These are phyloP conservation scores for Calonectria montana DNA, from an alignment of 2,329 filamentous ascomycete genomes.

Conservation along the genomic window DNA sequence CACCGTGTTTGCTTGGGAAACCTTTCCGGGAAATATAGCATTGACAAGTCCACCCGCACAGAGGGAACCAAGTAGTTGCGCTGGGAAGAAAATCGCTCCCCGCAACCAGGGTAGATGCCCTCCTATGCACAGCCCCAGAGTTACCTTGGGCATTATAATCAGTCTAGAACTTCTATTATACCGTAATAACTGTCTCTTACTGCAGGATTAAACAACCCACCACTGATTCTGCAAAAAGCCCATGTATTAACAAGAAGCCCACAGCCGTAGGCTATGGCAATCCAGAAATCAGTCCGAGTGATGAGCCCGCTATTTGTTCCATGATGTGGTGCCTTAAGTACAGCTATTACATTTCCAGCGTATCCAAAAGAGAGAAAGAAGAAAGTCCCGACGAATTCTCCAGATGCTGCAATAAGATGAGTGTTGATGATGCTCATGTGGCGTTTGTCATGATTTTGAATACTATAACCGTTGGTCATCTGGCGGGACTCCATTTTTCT, in stretches of 20 bases:
- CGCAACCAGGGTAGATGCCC: not conserved
- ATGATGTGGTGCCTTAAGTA: slow-evolving; percentile 23
- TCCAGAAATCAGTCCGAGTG: slow-evolving; percentile 29
- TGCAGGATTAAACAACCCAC: slow-evolving; percentile 56
- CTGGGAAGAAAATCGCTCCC: not conserved
- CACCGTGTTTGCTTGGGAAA: not conserved
- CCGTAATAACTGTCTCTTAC: slow-evolving; percentile 7
- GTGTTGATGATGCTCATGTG: slow-evolving; percentile 30
- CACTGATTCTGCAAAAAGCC: slow-evolving; percentile 64
- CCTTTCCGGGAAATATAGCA: not conserved
- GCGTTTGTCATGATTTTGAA: not conserved
- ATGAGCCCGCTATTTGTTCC: slow-evolving; percentile 24
- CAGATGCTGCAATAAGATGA: slow-evolving; percentile 37
- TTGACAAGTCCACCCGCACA: not conserved
- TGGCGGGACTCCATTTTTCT: too few relatives aligned
- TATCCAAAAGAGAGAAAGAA: slow-evolving; percentile 41
- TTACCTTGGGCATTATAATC: not conserved
- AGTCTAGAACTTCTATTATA: not conserved
- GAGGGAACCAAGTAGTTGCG: not conserved
- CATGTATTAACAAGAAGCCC: slow-evolving; percentile 63
- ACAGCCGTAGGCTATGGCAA: slow-evolving; percentile 38
- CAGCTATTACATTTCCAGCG: slow-evolving; percentile 36
- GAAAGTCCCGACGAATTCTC: slow-evolving; percentile 35
- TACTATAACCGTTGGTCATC: too few relatives aligned
- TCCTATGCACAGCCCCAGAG: not conserved